Evolutionary conservation across 2,329 filamentous ascomycete species (phyloP).

Genomic region (Falciphora oryzae): DNA sequence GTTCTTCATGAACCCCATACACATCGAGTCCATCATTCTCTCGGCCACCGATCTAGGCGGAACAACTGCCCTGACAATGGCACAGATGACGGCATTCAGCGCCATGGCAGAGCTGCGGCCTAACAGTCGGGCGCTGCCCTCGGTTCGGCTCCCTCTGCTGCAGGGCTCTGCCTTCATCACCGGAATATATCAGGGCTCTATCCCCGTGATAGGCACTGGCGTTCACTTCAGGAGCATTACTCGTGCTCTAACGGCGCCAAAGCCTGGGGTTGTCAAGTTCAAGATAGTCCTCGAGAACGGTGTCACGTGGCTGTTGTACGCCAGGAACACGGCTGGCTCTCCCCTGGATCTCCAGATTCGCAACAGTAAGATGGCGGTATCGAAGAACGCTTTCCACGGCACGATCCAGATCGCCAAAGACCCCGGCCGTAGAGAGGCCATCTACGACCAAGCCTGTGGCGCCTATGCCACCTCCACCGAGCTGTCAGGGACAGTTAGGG

Average conservation of each 20-base stretch:
- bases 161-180: constrained; percentile 90
- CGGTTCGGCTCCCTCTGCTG: constrained; percentile 72
- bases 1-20: constrained; percentile 77
- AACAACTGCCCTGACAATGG: constrained; percentile 49
- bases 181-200: constrained; percentile 63
- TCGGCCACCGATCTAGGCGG: constrained; percentile 68
- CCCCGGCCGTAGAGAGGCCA: constrained; percentile 54
- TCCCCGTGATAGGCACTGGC: constrained; percentile 67
- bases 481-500: constrained; percentile 57
- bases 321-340: constrained; percentile 51
- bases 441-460: constrained; percentile 72
- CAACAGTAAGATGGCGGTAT: constrained; percentile 61
- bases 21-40: constrained; percentile 73
- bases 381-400: constrained; percentile 65
- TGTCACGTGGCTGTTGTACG: constrained; percentile 75
- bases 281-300: constrained; percentile 66
- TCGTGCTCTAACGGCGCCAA: constrained; percentile 47
- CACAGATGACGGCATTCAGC: constrained; percentile 52
- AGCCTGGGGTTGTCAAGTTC: constrained; percentile 68
- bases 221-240: constrained; percentile 68
- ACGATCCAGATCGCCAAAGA: constrained; percentile 80
- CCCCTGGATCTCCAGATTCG: constrained; percentile 62
- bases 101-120: constrained; percentile 62
- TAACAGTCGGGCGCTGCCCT: constrained; percentile 44
- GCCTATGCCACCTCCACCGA: constrained; percentile 62